These are phyloP conservation scores for Penicillium atrosanguineum DNA, from an alignment of 495 filamentous ascomycete genomes.

Conservation along the genomic window DNA sequence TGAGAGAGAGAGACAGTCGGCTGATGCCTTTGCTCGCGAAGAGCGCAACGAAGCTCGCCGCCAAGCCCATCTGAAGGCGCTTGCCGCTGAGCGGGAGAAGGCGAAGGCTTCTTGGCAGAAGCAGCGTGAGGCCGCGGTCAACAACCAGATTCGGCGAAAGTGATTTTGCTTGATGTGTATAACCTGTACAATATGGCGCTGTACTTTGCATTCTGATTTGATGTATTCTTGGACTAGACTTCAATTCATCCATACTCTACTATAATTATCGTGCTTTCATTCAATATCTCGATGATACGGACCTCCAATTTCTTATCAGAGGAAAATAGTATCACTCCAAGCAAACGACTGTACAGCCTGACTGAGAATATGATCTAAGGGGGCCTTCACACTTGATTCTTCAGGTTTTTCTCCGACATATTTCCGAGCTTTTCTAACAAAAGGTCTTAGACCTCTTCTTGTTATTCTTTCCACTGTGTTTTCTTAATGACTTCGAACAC, in stretches of 20 bases:
- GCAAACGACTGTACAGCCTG: too few species aligned
- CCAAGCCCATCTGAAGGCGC: constrained; percentile 12
- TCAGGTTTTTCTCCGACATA: too few species aligned
- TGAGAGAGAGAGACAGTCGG: constrained; percentile 12
- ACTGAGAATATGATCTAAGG: too few species aligned
- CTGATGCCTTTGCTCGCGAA: constrained; percentile 11
- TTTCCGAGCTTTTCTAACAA: too few species aligned
- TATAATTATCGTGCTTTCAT: background rate
- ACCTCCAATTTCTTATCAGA: too few species aligned
- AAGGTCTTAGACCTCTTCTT: too few species aligned
- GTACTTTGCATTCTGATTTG: constrained; percentile 17
- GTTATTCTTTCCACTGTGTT: too few species aligned
- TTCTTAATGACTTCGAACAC: too few species aligned
- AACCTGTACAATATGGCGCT: constrained; percentile 32
- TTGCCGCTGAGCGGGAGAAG: constrained; percentile 15
- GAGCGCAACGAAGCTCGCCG: constrained; percentile 25
- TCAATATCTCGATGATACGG: background rate
- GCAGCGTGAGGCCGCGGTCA: constrained; percentile 6
- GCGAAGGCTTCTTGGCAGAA: constrained; percentile 15
- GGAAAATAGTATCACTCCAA: too few species aligned
- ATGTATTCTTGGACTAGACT: constrained; percentile 19
- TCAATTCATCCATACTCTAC: background rate
- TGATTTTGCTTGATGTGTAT: constrained; percentile 20
- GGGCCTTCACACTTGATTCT: too few species aligned
- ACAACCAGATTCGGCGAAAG: constrained; percentile 4